Conservation (phyloP, 306 rosid species). For the Trifolium dubium region DNA sequence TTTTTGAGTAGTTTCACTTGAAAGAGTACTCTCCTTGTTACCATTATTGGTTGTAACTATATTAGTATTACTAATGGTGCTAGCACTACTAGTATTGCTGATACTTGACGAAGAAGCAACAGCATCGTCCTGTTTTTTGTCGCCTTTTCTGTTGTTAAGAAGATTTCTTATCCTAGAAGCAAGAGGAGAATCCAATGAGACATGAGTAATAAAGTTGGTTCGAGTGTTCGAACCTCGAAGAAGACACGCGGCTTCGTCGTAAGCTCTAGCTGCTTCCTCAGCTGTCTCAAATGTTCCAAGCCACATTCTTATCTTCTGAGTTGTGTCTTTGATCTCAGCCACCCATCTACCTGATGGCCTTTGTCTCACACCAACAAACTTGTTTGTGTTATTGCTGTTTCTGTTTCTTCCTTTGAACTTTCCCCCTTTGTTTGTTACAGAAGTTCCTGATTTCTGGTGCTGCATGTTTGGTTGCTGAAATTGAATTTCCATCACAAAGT, state of each 20-base stretch:
- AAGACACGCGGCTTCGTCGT: slow-evolving; percentile 96
- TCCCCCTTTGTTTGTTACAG: slow-evolving; percentile 36
- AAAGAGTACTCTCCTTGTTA: slow-evolving; percentile 23
- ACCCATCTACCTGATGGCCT: slow-evolving; percentile 99
- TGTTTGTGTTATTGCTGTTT: slow-evolving; percentile 56
- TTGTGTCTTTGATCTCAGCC: slow-evolving; percentile 95
- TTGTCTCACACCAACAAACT: slow-evolving; percentile 90
- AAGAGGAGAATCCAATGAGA: slow-evolving; percentile 79
- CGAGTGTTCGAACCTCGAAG: slow-evolving; percentile 90
- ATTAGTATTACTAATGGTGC: slow-evolving; percentile 5
- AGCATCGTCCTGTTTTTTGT: slow-evolving; percentile 24
- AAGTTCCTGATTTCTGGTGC: slow-evolving; percentile 37
- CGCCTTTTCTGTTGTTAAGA: slow-evolving; percentile 60
- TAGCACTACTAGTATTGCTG: background rate
- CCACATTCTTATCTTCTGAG: slow-evolving; percentile 95
- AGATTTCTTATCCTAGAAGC: slow-evolving; percentile 78
- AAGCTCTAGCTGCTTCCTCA: slow-evolving; percentile 93
- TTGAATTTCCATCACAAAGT: slow-evolving; percentile 66
- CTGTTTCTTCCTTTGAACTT: slow-evolving; percentile 64
- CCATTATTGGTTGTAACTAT: slow-evolving; percentile 27
- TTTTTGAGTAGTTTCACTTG: slow-evolving; percentile 31
- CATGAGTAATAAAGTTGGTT: slow-evolving; percentile 84
- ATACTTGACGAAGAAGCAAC: slow-evolving; percentile 30
- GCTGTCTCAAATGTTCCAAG: slow-evolving; percentile 97
- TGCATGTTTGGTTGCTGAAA: slow-evolving; percentile 59